Base-by-base conservation (phyloP, 352 stramenopile genomes). In the Aphanomyces euteiches region DNA sequence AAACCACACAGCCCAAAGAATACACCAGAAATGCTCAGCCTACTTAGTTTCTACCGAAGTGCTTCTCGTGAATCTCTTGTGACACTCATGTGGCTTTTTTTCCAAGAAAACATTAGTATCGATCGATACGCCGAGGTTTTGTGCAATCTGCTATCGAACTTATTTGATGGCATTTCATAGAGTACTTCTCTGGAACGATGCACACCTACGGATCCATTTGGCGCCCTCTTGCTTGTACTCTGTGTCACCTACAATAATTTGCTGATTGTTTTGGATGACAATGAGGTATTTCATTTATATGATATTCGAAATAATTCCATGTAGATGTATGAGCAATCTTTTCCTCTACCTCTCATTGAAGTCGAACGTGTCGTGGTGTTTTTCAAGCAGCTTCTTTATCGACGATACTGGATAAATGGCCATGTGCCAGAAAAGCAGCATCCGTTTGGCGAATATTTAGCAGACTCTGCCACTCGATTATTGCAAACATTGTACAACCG, bases 261-360 rank as follows among this genome's bases (percentile, higher is more conserved):
- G 47, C 61, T 92, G 34, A 58, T 87, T 1, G 82, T 90, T 0
- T 63, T 92, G 63, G 79, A 90, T 28, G 84, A 92, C 60, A 78
- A 85, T 77, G 84, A 92, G 81, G 83, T 89, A 67, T 41, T 4
- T 28, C 3, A 60, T 10, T 57, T 60, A 28, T 40, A 56, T 39
- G 17, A 39, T 53, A 50, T 45, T 17, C n/a, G 45, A 48, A 28
- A 28, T 63, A 3, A 50, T 73, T 19, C 37, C 34, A 43, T 45
- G 19, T 47, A 90, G 84, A 89, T 92, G 84, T 88, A 92, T 54
- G 80, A 77, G 15, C 69, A 83, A 66, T 77, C 84, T 48, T 89
- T 82, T 47, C 84, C 84, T 2, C 73, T 92, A 7, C 79, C 84
- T 58, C 74, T 92, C n/a, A 77, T 61, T n/a, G 78, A 92, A 56